Percentiles rank a stretch among this genome's conserved stretches.
These are phyloP conservation scores for Brassica carinata DNA, from an alignment of 345 rosid genomes.

Conservation along the genomic window DNA sequence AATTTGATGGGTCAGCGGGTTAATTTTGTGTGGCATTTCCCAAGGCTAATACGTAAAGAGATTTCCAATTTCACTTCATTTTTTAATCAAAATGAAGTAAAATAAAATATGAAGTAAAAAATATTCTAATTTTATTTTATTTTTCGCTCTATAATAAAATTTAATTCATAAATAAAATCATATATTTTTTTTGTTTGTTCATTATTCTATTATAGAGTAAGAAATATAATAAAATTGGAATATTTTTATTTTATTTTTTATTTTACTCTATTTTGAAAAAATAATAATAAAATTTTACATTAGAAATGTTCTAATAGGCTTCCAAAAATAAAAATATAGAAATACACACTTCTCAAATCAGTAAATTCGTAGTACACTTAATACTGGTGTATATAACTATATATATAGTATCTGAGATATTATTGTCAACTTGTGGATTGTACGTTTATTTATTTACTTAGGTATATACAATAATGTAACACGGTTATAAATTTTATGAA, in stretches of 20 bases:
- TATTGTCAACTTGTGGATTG: neutral
- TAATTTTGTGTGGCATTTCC: constrained; percentile 23
- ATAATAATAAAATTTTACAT: too few relatives aligned
- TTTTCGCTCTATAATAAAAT: too few relatives aligned
- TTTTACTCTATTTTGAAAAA: too few relatives aligned
- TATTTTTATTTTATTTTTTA: too few relatives aligned
- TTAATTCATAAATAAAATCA: too few relatives aligned
- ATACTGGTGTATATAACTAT: neutral
- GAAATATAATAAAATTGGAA: too few relatives aligned
- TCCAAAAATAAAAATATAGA: constrained; percentile 12
- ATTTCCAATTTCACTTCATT: too few relatives aligned
- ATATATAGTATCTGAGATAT: neutral
- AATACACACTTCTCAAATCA: neutral
- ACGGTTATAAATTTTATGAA: neutral
- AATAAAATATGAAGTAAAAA: too few relatives aligned
- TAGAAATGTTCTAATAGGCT: neutral
- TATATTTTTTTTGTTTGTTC: too few relatives aligned
- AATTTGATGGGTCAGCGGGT: constrained; percentile 18
- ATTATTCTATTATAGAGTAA: too few relatives aligned
- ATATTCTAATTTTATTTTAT: too few relatives aligned
- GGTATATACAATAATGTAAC: neutral
- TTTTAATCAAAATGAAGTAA: too few relatives aligned
- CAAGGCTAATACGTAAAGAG: neutral
- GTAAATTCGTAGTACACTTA: neutral
- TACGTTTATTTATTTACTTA: neutral